Conservation (phyloP, 805 yeast genomes). For the Pichia thaimueangensis region DNA sequence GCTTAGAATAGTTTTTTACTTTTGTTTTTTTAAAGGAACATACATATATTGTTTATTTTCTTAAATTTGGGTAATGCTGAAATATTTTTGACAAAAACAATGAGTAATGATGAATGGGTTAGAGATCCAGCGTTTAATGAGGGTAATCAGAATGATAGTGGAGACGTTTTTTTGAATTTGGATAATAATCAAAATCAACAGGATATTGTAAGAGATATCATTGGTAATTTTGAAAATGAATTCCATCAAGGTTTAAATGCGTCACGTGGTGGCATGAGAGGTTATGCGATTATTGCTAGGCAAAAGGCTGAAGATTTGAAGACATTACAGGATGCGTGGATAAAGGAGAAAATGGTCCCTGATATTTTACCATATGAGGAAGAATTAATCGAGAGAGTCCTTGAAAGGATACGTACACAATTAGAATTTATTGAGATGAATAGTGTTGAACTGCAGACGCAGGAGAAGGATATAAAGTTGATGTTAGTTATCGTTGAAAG, state of each 20-base stretch:
- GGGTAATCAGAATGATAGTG: too few species aligned
- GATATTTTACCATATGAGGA: constrained; percentile 75
- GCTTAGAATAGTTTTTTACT: too few species aligned
- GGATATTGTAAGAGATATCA: constrained; percentile 67
- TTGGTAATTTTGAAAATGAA: constrained; percentile 52
- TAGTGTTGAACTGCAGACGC: constrained; percentile 66
- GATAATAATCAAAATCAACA: constrained; percentile 1
- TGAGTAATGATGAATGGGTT: too few species aligned
- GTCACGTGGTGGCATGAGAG: not conserved
- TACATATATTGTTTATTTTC: too few species aligned
- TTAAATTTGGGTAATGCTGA: too few species aligned
- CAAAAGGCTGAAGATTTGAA: constrained; percentile 28
- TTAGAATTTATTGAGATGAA: constrained; percentile 72
- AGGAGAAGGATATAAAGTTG: constrained; percentile 62
- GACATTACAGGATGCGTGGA: constrained; percentile 59
- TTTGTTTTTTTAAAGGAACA: too few species aligned
- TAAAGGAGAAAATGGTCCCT: constrained; percentile 80
- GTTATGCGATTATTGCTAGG: not conserved
- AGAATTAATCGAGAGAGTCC: constrained; percentile 48
- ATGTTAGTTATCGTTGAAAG: constrained; percentile 82
- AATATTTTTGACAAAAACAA: too few species aligned
- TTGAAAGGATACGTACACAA: constrained; percentile 57
- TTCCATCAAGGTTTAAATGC: not conserved
- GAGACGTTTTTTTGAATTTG: too few species aligned
- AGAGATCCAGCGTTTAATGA: too few species aligned